These are phyloP conservation scores for Candida orba DNA, from an alignment of 805 yeast species.

Conservation along the genomic window DNA sequence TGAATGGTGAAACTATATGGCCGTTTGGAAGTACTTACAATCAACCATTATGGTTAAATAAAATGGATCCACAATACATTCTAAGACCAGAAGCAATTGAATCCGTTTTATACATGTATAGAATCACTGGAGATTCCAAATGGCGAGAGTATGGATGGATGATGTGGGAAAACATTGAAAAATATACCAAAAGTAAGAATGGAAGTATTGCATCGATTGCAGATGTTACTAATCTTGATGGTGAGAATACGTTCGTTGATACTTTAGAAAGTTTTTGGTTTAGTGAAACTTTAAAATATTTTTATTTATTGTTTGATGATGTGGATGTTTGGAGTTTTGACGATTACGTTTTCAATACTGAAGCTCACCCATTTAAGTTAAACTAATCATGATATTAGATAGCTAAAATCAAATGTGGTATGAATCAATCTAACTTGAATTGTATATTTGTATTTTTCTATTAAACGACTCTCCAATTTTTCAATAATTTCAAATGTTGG, in stretches of 20 bases:
- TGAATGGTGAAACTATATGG: not conserved
- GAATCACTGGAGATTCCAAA: constrained; percentile 50
- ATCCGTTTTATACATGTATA: constrained; percentile 49
- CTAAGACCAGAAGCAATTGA: constrained; percentile 58
- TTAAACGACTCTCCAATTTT: constrained; percentile 41
- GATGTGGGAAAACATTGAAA: constrained; percentile 34
- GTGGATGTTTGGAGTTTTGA: constrained; percentile 37
- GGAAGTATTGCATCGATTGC: constrained; percentile 32
- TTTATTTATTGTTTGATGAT: constrained; percentile 41
- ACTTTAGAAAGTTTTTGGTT: constrained; percentile 46
- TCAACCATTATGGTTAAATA: constrained; percentile 22
- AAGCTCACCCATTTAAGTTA: constrained; percentile 50
- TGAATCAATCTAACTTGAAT: too few relatives aligned
- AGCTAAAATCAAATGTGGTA: too few relatives aligned
- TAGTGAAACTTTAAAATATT: constrained; percentile 53
- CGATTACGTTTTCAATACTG: constrained; percentile 51
- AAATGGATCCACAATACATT: constrained; percentile 33
- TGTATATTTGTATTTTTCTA: not conserved
- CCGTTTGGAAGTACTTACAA: constrained; percentile 5
- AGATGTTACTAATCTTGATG: constrained; percentile 28
- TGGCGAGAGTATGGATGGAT: constrained; percentile 53
- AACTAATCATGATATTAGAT: constrained; percentile 1
- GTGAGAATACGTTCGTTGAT: constrained; percentile 21
- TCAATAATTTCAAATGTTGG: constrained; percentile 44
- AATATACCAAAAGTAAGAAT: constrained; percentile 24